A percentile compares a stretch with the other conserved stretches of the same genome.
Conservation (phyloP, 2,329 filamentous ascomycete genomes). For the Colletotrichum sp. region DNA sequence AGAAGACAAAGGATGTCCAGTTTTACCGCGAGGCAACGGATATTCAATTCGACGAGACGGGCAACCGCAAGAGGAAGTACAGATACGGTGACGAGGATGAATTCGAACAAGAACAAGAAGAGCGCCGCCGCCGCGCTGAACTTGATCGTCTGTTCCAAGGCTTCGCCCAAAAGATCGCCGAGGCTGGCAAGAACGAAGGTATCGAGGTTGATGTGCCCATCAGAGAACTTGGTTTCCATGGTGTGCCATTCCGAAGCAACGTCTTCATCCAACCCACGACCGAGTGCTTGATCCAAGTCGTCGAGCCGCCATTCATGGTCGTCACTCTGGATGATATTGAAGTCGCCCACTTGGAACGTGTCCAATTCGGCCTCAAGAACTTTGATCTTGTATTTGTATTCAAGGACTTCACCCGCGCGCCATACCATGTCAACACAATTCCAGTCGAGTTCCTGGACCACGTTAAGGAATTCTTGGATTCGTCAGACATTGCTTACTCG, state of each 20-base stretch:
- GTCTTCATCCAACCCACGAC: slow-evolving; percentile 96
- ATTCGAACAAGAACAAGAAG: slow-evolving; percentile 97
- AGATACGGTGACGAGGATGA: slow-evolving; percentile 98
- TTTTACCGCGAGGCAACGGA: slow-evolving; percentile 98
- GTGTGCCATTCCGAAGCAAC: slow-evolving; percentile 93
- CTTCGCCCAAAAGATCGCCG: slow-evolving; percentile 97
- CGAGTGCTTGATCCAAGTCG: slow-evolving; percentile 95
- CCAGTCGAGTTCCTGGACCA: slow-evolving; percentile 93
- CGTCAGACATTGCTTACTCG: slow-evolving; percentile 89
- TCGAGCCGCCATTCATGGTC: slow-evolving; percentile 95
- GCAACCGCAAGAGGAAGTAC: slow-evolving; percentile 96
- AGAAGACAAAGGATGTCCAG: slow-evolving; percentile 98
- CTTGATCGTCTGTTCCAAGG: slow-evolving; percentile 95
- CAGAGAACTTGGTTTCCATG: slow-evolving; percentile 94
- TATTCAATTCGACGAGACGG: slow-evolving; percentile 98
- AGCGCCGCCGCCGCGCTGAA: slow-evolving; percentile 86
- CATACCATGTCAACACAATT: slow-evolving; percentile 96
- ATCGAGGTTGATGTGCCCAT: slow-evolving; percentile 97
- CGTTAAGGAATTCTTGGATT: slow-evolving; percentile 98
- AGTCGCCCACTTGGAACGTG: slow-evolving; percentile 93
- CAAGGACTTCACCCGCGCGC: slow-evolving; percentile 92
- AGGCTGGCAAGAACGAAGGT: slow-evolving; percentile 88
- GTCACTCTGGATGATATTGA: slow-evolving; percentile 96
- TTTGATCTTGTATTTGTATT: slow-evolving; percentile 99
- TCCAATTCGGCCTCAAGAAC: slow-evolving; percentile 96